Percentiles rank a stretch among this genome's conserved stretches.
Evolutionary conservation across 495 filamentous ascomycete genomes (phyloP).

Genomic region (Aspergillus asperescens): DNA sequence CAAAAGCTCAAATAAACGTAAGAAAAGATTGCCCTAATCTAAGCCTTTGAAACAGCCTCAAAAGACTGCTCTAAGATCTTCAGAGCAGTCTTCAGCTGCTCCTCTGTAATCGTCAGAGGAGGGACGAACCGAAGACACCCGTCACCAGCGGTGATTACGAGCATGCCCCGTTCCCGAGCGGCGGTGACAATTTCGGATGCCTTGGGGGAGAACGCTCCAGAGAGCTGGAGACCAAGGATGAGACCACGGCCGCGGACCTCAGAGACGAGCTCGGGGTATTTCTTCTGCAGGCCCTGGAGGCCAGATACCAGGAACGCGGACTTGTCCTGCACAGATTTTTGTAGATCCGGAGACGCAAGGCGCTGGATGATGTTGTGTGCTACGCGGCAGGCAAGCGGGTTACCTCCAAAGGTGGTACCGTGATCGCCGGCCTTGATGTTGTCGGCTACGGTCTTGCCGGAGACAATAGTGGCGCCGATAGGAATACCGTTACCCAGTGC

Average conservation of each 20-base stretch:
- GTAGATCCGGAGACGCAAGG: slow-evolving; percentile 60
- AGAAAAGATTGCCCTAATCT: not conserved
- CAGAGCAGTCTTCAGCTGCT: slow-evolving; percentile 71
- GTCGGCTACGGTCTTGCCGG: slow-evolving; percentile 63
- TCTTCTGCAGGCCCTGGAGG: slow-evolving; percentile 56
- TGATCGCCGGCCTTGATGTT: slow-evolving; percentile 90
- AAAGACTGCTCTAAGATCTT: slow-evolving; percentile 74
- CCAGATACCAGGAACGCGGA: slow-evolving; percentile 57
- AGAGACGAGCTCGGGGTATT: slow-evolving; percentile 64
- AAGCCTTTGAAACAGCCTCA: slow-evolving; percentile 36
- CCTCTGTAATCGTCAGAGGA: slow-evolving; percentile 67
- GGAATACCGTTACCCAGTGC: slow-evolving; percentile 95
- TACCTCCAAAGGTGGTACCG: slow-evolving; percentile 95
- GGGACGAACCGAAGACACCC: slow-evolving; percentile 88
- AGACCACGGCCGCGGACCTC: slow-evolving; percentile 81
- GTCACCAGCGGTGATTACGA: slow-evolving; percentile 87
- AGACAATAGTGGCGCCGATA: slow-evolving; percentile 84
- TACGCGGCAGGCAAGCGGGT: slow-evolving; percentile 79
- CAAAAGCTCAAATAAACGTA: not conserved
- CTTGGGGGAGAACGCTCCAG: slow-evolving; percentile 55
- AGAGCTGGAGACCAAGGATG: slow-evolving; percentile 80
- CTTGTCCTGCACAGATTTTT: slow-evolving; percentile 59
- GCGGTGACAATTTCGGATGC: slow-evolving; percentile 64
- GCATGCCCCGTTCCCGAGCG: slow-evolving; percentile 77
- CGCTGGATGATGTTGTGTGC: slow-evolving; percentile 79